Base-by-base conservation (phyloP, 176 grass and related monocot genomes). In the Hsuehochloa calcarea region DNA sequence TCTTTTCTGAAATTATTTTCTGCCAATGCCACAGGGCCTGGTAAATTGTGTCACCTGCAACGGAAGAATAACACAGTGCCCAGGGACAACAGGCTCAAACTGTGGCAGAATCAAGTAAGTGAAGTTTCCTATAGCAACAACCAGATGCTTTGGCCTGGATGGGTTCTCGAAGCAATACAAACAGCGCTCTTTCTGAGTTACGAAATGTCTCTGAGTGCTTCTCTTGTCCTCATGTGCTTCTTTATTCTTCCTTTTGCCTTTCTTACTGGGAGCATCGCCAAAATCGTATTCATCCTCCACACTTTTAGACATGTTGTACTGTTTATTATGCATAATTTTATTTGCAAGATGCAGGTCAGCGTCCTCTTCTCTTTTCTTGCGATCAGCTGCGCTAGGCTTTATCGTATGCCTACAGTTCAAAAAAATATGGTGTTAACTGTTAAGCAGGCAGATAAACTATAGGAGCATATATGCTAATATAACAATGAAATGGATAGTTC, bases 261-360 rank as follows among this genome's bases (percentile, higher is more conserved):
- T 98, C 84, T 83, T 98, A 78, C 64, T 85, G 25, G 93, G 90
- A 74, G 93, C 91, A 89, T 84, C 85, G 84, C 89, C 96, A 93
- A 88, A 98, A 67, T 95, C 93, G 52, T 98, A 98, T 90, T 98
- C 96, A 80, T 96, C 96, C n/a, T 95, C 96, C 47, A 91, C 80
- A 61, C 85, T 95, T 85, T 87, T 89, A 82, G 77, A 78, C 81
- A 90, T 80, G 60, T 55, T 98, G 74, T 94, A 98, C 79, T 82
- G 46, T 70, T 83, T 98, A 75, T 92, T 98, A 63, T 94, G 89
- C 85, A 87, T 87, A 89, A 98, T 98, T 87, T 73, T 92, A 68
- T 77, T 95, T 51, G 91, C 96, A 69, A 98, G 92, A 82, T 93
- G 89, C 29, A 81, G 68, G 77, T 98, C 93, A 75, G 90, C 88